Evolutionary conservation across 257 asterid species (phyloP), one percentile per base, ranked within the genome.

Genomic region (Mitragyna speciosa): DNA sequence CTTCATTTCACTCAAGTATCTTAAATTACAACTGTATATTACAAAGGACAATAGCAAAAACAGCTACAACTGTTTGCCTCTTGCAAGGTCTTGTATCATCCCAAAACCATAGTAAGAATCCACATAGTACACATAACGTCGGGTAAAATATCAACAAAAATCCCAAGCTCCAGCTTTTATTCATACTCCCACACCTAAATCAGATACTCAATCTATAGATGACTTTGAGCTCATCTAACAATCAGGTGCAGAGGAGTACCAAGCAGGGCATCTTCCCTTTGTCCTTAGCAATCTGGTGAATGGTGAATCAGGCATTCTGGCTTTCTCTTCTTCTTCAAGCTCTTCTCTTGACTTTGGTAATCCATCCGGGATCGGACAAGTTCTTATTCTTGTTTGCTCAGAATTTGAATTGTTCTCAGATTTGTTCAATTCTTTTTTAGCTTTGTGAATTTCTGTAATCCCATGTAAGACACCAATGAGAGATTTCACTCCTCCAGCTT

Each of bases 261-360:
- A 91, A 47, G 92, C 97, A 47, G 98, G 92, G 56, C 49, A 77
- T 43, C 67, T 85, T 47, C 98, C 99, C 79, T 82, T 89, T 43
- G 91, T 92, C 83, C 98, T 79, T 7, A 96, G 98, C 87, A 96
- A 73, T 76, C 89, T 88, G n/a, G 99, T 96, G 86, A 85, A 92
- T 6, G 90, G 85, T 7, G 98, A 96, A 83, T 94, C 98, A 0
- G 99, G 98, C 99, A 96, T 96, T 83, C 74, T 85, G 51, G 77
- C 81, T 14, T 80, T 86, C 91, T 94, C 98, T 82, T 94, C 98
- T 85, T 96, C 98, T 73, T 92, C 97, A 5, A 96, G 88, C 88
- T 96, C 97, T 76, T 91, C 90, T 31, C 47, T 49, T 2, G 96
- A 84, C 84, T 89, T 92, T 0, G 99, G 98, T 86, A 96, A 78